Percentiles rank a stretch among this genome's conserved stretches.
Conservation (phyloP, 176 grass and related monocot genomes). For the Zea mays region Zm-B73-REFERENCE-NAM-5.0 NC_050100.1:13775001-13775500, state of each 20-base stretch:
- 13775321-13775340: slow-evolving; percentile 88
- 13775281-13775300: not conserved
- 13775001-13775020: too few species aligned
- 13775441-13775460: slow-evolving; percentile 76
- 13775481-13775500: slow-evolving; percentile 68
- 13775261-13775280: slow-evolving; percentile 5
- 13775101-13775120: too few species aligned
- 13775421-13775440: slow-evolving; percentile 76
- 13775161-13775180: too few species aligned
- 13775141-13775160: too few species aligned
- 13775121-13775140: too few species aligned
- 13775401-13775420: slow-evolving; percentile 80
- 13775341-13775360: slow-evolving; percentile 99
- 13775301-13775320: slow-evolving; percentile 80
- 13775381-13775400: slow-evolving; percentile 78
- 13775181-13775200: too few species aligned
- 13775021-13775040: too few species aligned
- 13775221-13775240: not conserved
- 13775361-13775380: slow-evolving; percentile 89
- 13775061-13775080: too few species aligned
- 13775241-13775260: not conserved
- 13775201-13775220: not conserved
- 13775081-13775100: too few species aligned
- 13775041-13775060: too few species aligned
- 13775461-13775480: slow-evolving; percentile 86